Conservation (phyloP, 768 basidiomycete genomes). For the Guyanaporus albipodus region DNA sequence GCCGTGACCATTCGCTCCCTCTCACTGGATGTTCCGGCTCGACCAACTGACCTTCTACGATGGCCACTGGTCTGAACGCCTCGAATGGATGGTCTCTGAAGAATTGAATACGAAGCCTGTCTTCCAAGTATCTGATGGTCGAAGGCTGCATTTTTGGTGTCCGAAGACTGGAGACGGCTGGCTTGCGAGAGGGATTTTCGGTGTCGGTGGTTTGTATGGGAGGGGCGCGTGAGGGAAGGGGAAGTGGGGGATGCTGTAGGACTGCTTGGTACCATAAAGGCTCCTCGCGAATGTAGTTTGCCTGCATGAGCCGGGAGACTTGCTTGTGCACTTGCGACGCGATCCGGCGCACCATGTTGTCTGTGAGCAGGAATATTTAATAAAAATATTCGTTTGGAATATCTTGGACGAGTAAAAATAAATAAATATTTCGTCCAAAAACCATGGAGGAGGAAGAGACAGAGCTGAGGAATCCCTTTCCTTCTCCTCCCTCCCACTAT, state of each 20-base stretch:
- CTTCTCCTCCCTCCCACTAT: constrained; percentile 84
- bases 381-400: too few species aligned
- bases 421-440: neutral
- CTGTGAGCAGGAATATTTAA: neutral
- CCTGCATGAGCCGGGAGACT: constrained; percentile 74
- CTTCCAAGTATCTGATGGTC: constrained; percentile 76
- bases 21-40: constrained; percentile 51
- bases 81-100: constrained; percentile 97
- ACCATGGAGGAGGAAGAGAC: constrained; percentile 59
- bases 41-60: constrained; percentile 68
- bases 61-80: constrained; percentile 72
- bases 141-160: constrained; percentile 45
- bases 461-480: constrained; percentile 83
- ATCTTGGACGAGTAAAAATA: too few species aligned
- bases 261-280: constrained; percentile 87
- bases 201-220: constrained; percentile 48
- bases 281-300: constrained; percentile 54
- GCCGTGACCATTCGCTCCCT: constrained; percentile 68
- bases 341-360: constrained; percentile 59
- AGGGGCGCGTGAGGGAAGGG: constrained; percentile 73
- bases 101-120: constrained; percentile 84
- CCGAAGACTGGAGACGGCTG: constrained; percentile 28
- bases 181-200: constrained; percentile 19
- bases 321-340: constrained; percentile 88
- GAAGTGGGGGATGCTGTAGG: constrained; percentile 82